Conservation (phyloP, 2,329 filamentous ascomycete genomes). For the Xylaria sp. region DNA sequence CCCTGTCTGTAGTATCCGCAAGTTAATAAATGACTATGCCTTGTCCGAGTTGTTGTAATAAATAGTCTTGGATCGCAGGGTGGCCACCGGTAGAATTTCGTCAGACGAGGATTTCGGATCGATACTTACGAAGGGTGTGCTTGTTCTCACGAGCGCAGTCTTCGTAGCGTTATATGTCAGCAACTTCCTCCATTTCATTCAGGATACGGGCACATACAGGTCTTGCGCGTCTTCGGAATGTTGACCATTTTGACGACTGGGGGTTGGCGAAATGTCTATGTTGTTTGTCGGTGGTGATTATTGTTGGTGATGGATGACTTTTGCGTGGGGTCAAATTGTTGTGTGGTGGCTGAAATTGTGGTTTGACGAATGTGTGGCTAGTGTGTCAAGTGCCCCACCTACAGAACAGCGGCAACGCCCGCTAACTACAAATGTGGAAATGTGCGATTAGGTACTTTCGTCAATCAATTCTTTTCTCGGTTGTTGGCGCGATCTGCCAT, state of each 20-base stretch:
- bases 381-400: not conserved
- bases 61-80: not conserved
- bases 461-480: not conserved
- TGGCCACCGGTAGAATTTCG: not conserved
- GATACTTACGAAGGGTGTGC: constrained; percentile 38
- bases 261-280: constrained; percentile 24
- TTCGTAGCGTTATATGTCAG: constrained; percentile 17
- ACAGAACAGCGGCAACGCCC: not conserved
- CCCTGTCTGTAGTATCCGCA: constrained; percentile 30
- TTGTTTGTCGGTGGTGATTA: constrained; percentile 32
- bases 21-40: constrained; percentile 14
- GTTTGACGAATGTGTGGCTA: too few relatives aligned
- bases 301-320: constrained; percentile 35
- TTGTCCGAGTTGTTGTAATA: not conserved
- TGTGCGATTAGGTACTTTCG: not conserved
- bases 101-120: constrained; percentile 1
- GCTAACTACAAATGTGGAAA: not conserved
- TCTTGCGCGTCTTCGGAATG: constrained; percentile 40
- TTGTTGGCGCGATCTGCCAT: not conserved
- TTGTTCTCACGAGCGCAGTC: constrained; percentile 41
- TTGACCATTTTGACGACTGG: constrained; percentile 40
- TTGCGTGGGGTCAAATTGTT: constrained; percentile 35
- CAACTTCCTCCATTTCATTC: not conserved
- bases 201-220: constrained; percentile 16
- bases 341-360: too few relatives aligned